Base-by-base conservation (phyloP, 371 early-diverging fungal genomes). In the Umbelopsis sp. region DNA sequence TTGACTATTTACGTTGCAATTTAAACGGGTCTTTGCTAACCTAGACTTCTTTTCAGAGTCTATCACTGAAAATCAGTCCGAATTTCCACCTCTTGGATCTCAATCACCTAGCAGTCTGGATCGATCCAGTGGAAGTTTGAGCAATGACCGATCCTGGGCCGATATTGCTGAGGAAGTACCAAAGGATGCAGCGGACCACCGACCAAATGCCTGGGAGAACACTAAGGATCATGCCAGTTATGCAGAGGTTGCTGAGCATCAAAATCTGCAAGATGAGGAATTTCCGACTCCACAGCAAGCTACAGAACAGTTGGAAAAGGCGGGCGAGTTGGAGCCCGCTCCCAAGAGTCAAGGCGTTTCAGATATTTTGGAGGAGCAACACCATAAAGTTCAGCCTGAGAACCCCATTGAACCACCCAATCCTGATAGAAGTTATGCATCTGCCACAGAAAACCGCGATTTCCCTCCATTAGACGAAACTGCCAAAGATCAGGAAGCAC, bases 401-500 rank as follows among this genome's bases (percentile, higher is more conserved):
- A 45, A 68, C 32, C 11, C 74, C 24, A 72, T 65, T 20, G 44
- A 69, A 50, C 81, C 79, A 44, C 81, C 81, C 20, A 71, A 79
- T 66, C 82, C 80, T 7, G 74, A 74, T 41, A 70, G 79, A 50
- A 78, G 78, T 0, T 82, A 76, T 76, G 82, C 82, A 16, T 73
- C 50, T 51, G 80, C 77, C 9, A 67, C 82, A 14, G 74, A 78
- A 0, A 74, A 82, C 65, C 69, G 75, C 50, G 82, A 69, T 11
- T 82, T 76, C 32, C 82, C 82, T 32, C 57, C 57, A 24, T 68
- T 78, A 16, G 65, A 72, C n/a, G 65, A 65, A 29, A 69, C 70
- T 16, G 46, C 57, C 10, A 35, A 73, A 64, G 53, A 52, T 11
- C 45, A 51, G 24, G 51, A 25, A 62, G 22, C 32, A 6, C 37